phyloP scores from a whole-genome alignment of 2,329 filamentous ascomycete genomes.

The Blumeria hordei region DNA sequence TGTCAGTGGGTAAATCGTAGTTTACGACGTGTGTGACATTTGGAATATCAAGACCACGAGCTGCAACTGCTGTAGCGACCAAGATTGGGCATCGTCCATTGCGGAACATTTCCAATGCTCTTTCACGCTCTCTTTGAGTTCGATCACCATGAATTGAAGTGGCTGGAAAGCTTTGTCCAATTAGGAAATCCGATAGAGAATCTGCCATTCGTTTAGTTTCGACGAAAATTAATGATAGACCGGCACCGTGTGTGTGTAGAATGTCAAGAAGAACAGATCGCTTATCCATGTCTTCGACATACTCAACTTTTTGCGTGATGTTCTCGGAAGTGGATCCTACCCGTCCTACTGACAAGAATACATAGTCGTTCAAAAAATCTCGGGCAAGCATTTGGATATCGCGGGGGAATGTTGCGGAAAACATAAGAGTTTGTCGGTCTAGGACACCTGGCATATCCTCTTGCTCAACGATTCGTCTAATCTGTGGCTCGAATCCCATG shows the following conservation, averaged over 20 bases:
- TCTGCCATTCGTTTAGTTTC: slow-evolving; percentile 99
- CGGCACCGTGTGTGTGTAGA: slow-evolving; percentile 73
- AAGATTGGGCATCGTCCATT: slow-evolving; percentile 87
- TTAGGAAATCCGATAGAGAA: slow-evolving; percentile 88
- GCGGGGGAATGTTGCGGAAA: slow-evolving; percentile 95
- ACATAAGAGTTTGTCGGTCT: slow-evolving; percentile 94
- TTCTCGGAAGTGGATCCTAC: slow-evolving; percentile 99
- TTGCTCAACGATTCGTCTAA: slow-evolving; percentile 90
- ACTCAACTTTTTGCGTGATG: slow-evolving; percentile 97
- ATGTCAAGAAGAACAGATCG: slow-evolving; percentile 93
- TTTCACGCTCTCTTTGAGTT: slow-evolving; percentile 95
- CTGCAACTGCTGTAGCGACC: slow-evolving; percentile 89
- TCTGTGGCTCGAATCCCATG: slow-evolving; percentile 99
- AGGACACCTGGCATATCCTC: slow-evolving; percentile 85
- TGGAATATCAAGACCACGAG: slow-evolving; percentile 55
- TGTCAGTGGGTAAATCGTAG: slow-evolving; percentile 96
- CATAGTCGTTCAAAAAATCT: slow-evolving; percentile 97
- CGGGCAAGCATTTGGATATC: slow-evolving; percentile 98
- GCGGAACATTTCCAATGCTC: slow-evolving; percentile 91
- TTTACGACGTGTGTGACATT: slow-evolving; percentile 97
- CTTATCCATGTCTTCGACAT: slow-evolving; percentile 93
- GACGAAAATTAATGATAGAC: slow-evolving; percentile 90
- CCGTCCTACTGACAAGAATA: slow-evolving; percentile 95
- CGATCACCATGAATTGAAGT: slow-evolving; percentile 98
- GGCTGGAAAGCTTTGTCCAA: slow-evolving; percentile 95